phyloP scores from a whole-genome alignment of 352 stramenopile genomes.

The Globisporangium apiculatum region DNA sequence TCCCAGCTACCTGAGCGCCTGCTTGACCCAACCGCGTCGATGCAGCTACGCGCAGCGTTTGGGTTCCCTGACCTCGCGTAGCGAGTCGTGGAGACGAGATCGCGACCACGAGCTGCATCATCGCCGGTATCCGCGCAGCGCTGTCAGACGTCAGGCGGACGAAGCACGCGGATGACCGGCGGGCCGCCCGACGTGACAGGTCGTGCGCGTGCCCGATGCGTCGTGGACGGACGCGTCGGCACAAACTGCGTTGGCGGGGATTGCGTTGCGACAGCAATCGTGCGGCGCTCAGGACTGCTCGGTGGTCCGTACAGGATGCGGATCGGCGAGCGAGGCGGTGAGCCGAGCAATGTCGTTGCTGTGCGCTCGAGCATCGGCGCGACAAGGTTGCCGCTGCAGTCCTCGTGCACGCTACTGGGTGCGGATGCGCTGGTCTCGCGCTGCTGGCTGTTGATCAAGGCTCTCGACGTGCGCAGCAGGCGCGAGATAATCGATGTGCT shows the following conservation, averaged over 20 bases:
- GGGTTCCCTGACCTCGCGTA: slow-evolving; percentile 19
- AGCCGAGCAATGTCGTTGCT: neutral
- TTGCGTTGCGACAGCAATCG: neutral
- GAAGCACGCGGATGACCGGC: slow-evolving; percentile 36
- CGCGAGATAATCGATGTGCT: slow-evolving; percentile 53
- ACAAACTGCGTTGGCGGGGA: slow-evolving; percentile 1
- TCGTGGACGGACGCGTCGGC: slow-evolving; percentile 4
- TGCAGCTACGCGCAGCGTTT: slow-evolving; percentile 25
- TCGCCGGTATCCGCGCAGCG: no score
- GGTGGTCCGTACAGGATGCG: slow-evolving; percentile 11
- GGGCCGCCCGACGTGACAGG: slow-evolving; percentile 37
- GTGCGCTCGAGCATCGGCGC: neutral
- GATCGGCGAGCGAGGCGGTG: slow-evolving; percentile 4
- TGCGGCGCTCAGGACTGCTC: slow-evolving; percentile 2
- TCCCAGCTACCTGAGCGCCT: slow-evolving; percentile 30
- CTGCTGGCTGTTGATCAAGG: slow-evolving; percentile 14
- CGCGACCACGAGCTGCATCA: no score
- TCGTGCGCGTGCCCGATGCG: slow-evolving; percentile 12
- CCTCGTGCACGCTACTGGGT: neutral
- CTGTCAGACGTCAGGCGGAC: slow-evolving; percentile 14
- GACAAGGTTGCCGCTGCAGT: neutral
- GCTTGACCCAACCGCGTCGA: slow-evolving; percentile 12
- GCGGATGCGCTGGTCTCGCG: slow-evolving; percentile 6
- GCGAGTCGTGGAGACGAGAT: no score
- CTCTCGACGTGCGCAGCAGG: slow-evolving; percentile 43